Conservation (phyloP, 2,329 filamentous ascomycete species). For the Fusarium sp. region DNA sequence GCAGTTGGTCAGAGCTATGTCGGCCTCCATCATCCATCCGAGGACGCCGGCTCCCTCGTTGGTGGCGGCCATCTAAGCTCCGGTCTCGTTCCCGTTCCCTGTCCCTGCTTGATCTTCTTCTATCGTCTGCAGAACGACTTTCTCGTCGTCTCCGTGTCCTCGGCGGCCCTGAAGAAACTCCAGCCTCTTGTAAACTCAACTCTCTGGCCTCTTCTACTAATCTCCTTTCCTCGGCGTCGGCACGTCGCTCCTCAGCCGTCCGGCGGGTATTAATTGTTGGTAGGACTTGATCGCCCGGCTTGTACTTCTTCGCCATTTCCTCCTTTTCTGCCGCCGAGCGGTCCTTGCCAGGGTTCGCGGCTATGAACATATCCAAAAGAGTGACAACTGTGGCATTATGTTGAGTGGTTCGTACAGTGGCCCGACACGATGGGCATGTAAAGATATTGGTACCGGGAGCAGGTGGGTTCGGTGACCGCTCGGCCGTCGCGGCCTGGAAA, state of each 20-base stretch:
- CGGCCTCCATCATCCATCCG: conserved; percentile 45
- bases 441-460: conserved; percentile 67
- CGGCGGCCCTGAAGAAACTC: conserved; percentile 57
- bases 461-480: conserved; percentile 62
- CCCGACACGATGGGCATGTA: conserved; percentile 94
- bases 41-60: conserved; percentile 42
- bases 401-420: conserved; percentile 84
- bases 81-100: conserved; percentile 40
- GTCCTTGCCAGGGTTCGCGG: conserved; percentile 80
- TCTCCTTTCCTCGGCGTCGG: conserved; percentile 75
- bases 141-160: conserved; percentile 49
- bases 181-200: conserved; percentile 77
- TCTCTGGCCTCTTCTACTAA: conserved; percentile 78
- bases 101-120: conserved; percentile 48
- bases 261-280: conserved; percentile 67
- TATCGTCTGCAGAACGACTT: conserved; percentile 52
- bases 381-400: conserved; percentile 93
- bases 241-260: conserved; percentile 64
- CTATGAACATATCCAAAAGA: conserved; percentile 87
- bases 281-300: conserved; percentile 83
- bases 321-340: conserved; percentile 79
- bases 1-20: conserved; percentile 53
- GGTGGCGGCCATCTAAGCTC: conserved; percentile 49
- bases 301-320: conserved; percentile 81
- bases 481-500: conserved; percentile 76